A percentile compares a stretch with the other conserved stretches of the same genome.
phyloP scores from a whole-genome alignment of 1,139 yeast genomes.

The Lodderomyces parapsilosis region DNA sequence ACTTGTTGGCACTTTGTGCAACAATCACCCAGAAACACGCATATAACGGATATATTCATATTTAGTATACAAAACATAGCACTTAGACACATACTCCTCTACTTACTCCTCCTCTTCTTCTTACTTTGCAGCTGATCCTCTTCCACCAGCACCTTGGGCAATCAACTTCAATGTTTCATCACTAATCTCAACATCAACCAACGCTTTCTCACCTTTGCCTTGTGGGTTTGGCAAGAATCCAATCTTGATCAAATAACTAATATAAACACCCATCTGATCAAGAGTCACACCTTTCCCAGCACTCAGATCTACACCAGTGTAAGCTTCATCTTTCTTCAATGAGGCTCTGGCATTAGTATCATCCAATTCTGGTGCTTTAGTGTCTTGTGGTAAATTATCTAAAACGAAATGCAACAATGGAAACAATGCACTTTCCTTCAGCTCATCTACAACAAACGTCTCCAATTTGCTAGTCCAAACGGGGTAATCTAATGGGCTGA shows the following conservation, averaged over 20 bases:
- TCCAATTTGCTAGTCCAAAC: conserved; percentile 80
- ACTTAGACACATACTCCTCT: too few relatives aligned
- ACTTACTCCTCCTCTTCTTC: background rate
- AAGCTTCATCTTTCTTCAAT: conserved; percentile 55
- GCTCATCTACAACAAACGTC: conserved; percentile 65
- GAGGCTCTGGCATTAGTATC: conserved; percentile 74
- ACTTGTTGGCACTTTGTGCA: too few relatives aligned
- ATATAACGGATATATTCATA: background rate
- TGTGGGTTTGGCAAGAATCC: conserved; percentile 74
- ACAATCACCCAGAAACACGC: too few relatives aligned
- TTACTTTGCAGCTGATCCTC: conserved; percentile 57
- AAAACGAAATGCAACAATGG: conserved; percentile 93
- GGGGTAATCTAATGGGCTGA: conserved; percentile 63
- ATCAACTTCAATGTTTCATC: conserved; percentile 64
- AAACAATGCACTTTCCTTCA: conserved; percentile 81
- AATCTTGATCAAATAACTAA: conserved; percentile 73
- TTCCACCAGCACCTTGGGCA: conserved; percentile 85
- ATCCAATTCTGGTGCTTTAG: conserved; percentile 94
- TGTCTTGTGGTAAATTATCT: conserved; percentile 84
- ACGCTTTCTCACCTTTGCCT: conserved; percentile 31
- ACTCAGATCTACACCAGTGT: conserved; percentile 67
- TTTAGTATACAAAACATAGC: too few relatives aligned
- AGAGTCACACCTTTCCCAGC: conserved; percentile 71
- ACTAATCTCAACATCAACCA: conserved; percentile 61
- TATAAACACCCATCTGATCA: conserved; percentile 68